A percentile compares a stretch with the other conserved stretches of the same genome.
Evolutionary conservation across 441 rosid species (phyloP).

Genomic region (Aleurites moluccanus): DNA sequence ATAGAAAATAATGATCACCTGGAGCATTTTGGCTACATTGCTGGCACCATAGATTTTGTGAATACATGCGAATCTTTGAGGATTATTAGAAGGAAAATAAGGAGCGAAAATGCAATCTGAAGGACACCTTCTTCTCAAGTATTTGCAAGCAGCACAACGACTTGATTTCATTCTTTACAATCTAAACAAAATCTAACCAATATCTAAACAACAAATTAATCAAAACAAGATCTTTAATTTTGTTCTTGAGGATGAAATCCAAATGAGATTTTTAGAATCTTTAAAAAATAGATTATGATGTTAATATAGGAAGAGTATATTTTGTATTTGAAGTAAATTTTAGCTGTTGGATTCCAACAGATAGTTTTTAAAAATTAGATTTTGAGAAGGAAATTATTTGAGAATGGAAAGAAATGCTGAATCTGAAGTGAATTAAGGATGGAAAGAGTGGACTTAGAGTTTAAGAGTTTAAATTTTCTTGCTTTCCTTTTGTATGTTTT

Average conservation of each 20-base stretch:
- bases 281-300: not conserved
- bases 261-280: constrained; percentile 1
- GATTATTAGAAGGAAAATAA: constrained; percentile 37
- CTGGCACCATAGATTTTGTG: constrained; percentile 41
- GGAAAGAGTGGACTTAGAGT: not conserved
- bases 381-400: not conserved
- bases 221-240: not conserved
- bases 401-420: not conserved
- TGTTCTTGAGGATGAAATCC: not conserved
- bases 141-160: constrained; percentile 44
- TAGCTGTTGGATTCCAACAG: constrained; percentile 10
- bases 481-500: not conserved
- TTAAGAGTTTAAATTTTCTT: not conserved
- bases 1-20: constrained; percentile 19
- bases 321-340: not conserved
- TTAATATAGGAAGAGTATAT: not conserved
- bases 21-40: constrained; percentile 34
- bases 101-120: constrained; percentile 36
- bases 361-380: not conserved
- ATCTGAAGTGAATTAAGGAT: constrained; percentile 1
- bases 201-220: not conserved
- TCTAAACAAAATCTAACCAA: no score
- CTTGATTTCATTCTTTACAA: constrained; percentile 10
- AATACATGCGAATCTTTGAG: constrained; percentile 37
- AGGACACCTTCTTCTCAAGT: constrained; percentile 37